Base-by-base conservation (phyloP, 177 flowering plant species). In the Vitis hybrid region DNA sequence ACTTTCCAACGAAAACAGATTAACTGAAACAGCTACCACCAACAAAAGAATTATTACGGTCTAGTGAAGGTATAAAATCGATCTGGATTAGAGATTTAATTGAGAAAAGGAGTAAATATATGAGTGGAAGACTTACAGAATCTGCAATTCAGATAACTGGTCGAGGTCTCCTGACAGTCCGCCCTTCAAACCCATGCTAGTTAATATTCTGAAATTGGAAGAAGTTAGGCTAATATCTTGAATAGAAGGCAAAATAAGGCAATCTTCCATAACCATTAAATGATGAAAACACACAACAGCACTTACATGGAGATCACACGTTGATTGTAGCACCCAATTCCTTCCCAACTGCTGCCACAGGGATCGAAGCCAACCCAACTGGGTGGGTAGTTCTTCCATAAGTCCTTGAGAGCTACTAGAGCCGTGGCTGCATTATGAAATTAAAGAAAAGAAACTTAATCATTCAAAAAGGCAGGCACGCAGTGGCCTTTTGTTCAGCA, bases 131-230 rank as follows among this genome's bases (percentile, higher is more conserved):
- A 74, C 86, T 11, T 81, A 86, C 91, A 87, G 67, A 19, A 48
- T 76, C 74, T 72, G 78, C 70, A 87, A 48, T 73, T 86, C 89
- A 9, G 88, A 67, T 14, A 87, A 70, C 8, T 57, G 7, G 39
- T 15, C 52, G 11, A 87, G 62, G 63, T 84, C 91, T 49, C 80
- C 75, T 3, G 88, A 57, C 5, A 87, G 77, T 64, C 52, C 60
- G 57, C 91, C 91, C 10, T 33, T 71, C 77, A 87, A 76, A 33
- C 68, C 71, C 72, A 78, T 75, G 74, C 74, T 82, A 16, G 86
- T 22, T 55, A 87, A 69, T 72, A 65, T 77, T 73, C 91, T 87
- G 85, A 69, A 74, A 73, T 39, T 7, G 8, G 45, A 39, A 39
- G 1, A 39, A 7, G 6, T 4, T 4, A 39, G 45, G 45, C 7